Evolutionary conservation across 1,139 yeast genomes (phyloP).

Genomic region (Diutina mesorugosa): DNA sequence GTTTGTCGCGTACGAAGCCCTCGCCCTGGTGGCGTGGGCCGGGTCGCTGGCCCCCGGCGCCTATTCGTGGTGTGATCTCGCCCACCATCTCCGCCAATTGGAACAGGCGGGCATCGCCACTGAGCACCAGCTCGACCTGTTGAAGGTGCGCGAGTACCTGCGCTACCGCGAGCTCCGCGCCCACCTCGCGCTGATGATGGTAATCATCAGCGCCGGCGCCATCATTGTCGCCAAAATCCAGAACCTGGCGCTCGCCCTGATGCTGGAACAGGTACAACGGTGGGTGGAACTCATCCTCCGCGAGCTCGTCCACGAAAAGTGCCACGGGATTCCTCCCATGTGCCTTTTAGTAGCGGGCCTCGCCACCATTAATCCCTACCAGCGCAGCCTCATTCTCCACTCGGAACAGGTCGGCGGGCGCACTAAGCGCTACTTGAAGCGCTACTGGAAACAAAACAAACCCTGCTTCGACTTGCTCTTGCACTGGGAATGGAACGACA

Average conservation of each 20-base stretch:
- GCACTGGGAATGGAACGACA: not conserved
- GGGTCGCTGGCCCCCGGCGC: not conserved
- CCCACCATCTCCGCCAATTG: not conserved
- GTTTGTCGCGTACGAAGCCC: not conserved
- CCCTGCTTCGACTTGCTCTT: not conserved
- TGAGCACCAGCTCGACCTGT: not conserved
- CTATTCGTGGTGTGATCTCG: not conserved
- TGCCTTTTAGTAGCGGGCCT: not conserved
- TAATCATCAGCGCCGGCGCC: not conserved
- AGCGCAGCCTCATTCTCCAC: not conserved
- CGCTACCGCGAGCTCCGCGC: not conserved
- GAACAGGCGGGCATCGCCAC: not conserved
- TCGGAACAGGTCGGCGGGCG: not conserved
- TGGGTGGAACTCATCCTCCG: not conserved
- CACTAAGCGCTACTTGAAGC: not conserved
- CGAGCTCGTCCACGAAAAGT: not conserved
- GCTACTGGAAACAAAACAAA: not conserved
- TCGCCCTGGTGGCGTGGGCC: not conserved
- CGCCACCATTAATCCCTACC: not conserved
- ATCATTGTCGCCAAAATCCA: not conserved
- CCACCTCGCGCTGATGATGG: not conserved
- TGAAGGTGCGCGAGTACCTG: not conserved
- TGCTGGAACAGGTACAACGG: not conserved
- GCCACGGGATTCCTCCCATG: not conserved
- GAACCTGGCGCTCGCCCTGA: not conserved